phyloP scores from a whole-genome alignment of 495 filamentous ascomycete species.

The Penicillium daleae region DNA sequence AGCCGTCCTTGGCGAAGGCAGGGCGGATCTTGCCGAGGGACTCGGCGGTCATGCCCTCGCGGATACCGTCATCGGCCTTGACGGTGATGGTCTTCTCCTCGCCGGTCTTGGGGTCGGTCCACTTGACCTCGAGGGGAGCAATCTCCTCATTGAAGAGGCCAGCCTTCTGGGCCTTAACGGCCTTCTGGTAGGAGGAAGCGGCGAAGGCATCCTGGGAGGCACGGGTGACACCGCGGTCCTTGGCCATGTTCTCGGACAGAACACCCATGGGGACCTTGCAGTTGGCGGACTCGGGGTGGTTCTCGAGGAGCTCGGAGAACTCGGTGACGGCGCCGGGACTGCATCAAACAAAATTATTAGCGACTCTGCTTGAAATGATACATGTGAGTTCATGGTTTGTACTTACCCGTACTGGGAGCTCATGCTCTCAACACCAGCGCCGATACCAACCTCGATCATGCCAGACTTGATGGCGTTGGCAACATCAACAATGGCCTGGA shows the following conservation, averaged over 20 bases:
- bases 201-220: slow-evolving; percentile 85
- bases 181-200: slow-evolving; percentile 87
- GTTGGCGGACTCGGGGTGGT: slow-evolving; percentile 80
- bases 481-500: slow-evolving; percentile 90
- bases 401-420: slow-evolving; percentile 83
- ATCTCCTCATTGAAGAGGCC: slow-evolving; percentile 96
- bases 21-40: slow-evolving; percentile 85
- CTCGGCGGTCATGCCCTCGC: slow-evolving; percentile 83
- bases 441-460: slow-evolving; percentile 95
- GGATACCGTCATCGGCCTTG: slow-evolving; percentile 83
- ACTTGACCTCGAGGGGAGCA: slow-evolving; percentile 78
- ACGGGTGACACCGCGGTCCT: slow-evolving; percentile 74
- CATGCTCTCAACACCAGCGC: slow-evolving; percentile 98
- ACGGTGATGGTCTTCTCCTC: slow-evolving; percentile 87
- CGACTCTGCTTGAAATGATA: neutral
- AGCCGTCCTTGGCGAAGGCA: slow-evolving; percentile 88
- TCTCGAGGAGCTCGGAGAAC: slow-evolving; percentile 90
- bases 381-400: neutral
- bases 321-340: slow-evolving; percentile 87
- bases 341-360: slow-evolving; percentile 6
- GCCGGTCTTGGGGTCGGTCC: slow-evolving; percentile 85
- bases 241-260: slow-evolving; percentile 93
- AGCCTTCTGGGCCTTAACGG: slow-evolving; percentile 77
- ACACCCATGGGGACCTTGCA: slow-evolving; percentile 99
- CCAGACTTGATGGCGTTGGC: slow-evolving; percentile 85